These are phyloP conservation scores for Neurospora sp. DNA, from an alignment of 2,329 filamentous ascomycete genomes.

Conservation along the genomic window DNA sequence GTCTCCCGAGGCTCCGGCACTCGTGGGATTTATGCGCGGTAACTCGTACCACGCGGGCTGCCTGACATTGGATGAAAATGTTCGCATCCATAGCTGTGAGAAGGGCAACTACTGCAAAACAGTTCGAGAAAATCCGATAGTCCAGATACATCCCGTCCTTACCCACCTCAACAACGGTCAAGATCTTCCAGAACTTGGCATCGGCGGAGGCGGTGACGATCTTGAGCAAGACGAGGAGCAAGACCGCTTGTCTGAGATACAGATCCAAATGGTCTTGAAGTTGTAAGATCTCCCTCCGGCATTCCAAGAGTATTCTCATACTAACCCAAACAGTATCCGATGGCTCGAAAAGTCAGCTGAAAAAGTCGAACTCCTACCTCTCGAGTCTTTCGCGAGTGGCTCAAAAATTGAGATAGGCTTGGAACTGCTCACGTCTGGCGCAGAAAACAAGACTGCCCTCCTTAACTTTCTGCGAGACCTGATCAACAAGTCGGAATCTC, in stretches of 20 bases:
- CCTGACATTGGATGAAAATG: conserved; percentile 52
- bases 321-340: background rate
- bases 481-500: conserved; percentile 12
- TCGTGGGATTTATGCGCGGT: conserved; percentile 66
- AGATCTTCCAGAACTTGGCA: conserved; percentile 62
- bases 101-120: conserved; percentile 53
- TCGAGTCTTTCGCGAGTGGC: conserved; percentile 13
- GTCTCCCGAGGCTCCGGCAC: conserved; percentile 51
- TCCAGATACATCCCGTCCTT: conserved; percentile 73
- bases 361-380: background rate
- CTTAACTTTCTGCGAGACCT: conserved; percentile 17
- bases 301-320: background rate
- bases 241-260: conserved; percentile 28
- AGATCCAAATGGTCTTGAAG: conserved; percentile 17
- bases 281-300: conserved; percentile 20
- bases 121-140: conserved; percentile 39
- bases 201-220: conserved; percentile 72
- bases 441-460: conserved; percentile 22
- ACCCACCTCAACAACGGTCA: conserved; percentile 49
- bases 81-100: conserved; percentile 79
- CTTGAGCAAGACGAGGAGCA: conserved; percentile 59
- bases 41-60: conserved; percentile 63
- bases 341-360: background rate
- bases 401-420: conserved; percentile 27
- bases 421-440: conserved; percentile 18